phyloP scores from a whole-genome alignment of 2,329 filamentous ascomycete genomes.

The Ophiostoma sp. region DNA sequence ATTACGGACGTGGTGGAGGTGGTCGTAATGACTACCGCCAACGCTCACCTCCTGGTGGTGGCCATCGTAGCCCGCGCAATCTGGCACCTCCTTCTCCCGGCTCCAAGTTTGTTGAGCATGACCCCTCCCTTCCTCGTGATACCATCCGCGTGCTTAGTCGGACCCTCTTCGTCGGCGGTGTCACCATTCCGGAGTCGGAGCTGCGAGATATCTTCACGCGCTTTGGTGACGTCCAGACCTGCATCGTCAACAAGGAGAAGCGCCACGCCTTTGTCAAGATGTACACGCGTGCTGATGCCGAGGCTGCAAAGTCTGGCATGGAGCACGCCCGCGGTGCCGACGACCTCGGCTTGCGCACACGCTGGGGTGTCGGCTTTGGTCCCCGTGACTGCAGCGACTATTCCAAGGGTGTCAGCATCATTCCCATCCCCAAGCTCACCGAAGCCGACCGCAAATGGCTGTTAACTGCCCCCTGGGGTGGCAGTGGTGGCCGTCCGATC shows the following conservation, averaged over 20 bases:
- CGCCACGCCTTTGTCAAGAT: constrained; percentile 99
- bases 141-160: constrained; percentile 91
- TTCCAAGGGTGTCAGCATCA: constrained; percentile 84
- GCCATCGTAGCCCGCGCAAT: constrained; percentile 51
- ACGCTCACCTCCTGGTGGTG: constrained; percentile 72
- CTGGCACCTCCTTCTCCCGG: constrained; percentile 36
- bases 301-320: constrained; percentile 82
- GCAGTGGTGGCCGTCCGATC: constrained; percentile 80
- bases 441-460: constrained; percentile 98
- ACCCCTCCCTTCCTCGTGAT: constrained; percentile 69
- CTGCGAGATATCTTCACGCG: constrained; percentile 76
- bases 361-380: constrained; percentile 97
- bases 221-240: constrained; percentile 89
- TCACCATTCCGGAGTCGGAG: constrained; percentile 81
- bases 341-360: constrained; percentile 76
- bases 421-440: constrained; percentile 88
- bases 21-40: constrained; percentile 75
- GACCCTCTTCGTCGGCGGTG: constrained; percentile 94
- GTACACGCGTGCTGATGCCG: constrained; percentile 83
- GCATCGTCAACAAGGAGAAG: constrained; percentile 97
- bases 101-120: constrained; percentile 76
- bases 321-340: constrained; percentile 67
- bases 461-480: constrained; percentile 87
- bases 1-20: constrained; percentile 57
- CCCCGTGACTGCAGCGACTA: constrained; percentile 98